Evolutionary conservation across 495 filamentous ascomycete genomes (phyloP).

Genomic region (Tuber microsphaerosporum): DNA sequence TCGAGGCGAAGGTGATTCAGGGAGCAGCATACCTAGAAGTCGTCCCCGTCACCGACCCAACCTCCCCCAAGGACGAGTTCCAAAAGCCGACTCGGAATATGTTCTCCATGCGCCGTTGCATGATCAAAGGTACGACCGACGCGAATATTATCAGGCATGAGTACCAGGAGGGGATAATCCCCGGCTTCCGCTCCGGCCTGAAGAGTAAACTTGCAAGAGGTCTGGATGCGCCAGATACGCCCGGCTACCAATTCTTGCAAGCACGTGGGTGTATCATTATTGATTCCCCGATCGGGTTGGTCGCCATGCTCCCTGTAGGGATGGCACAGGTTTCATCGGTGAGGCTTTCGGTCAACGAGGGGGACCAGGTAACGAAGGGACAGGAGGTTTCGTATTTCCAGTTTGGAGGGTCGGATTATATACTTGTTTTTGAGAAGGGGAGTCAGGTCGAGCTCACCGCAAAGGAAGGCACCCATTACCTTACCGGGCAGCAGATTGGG

Average conservation of each 20-base stretch:
- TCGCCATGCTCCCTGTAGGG: constrained; percentile 46
- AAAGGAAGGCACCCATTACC: constrained; percentile 9
- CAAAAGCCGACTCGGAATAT: constrained; percentile 7
- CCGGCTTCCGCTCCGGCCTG: background rate
- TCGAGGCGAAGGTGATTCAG: constrained; percentile 40
- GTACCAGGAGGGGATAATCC: constrained; percentile 13
- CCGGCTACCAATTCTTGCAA: constrained; percentile 45
- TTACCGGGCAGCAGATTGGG: constrained; percentile 21
- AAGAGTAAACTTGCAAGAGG: background rate
- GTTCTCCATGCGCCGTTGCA: constrained; percentile 20
- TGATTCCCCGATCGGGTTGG: constrained; percentile 37
- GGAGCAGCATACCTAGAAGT: constrained; percentile 40
- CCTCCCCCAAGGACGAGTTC: background rate
- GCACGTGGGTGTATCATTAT: constrained; percentile 43
- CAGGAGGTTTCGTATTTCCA: constrained; percentile 46
- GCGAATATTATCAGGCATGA: constrained; percentile 21
- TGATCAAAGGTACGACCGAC: constrained; percentile 19
- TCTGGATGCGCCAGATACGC: constrained; percentile 37
- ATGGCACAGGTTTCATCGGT: constrained; percentile 47
- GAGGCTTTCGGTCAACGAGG: constrained; percentile 38
- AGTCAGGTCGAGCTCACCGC: constrained; percentile 24
- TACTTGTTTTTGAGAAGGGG: constrained; percentile 41
- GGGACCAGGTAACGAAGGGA: constrained; percentile 41
- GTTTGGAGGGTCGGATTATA: constrained; percentile 46
- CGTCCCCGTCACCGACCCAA: constrained; percentile 9